Evolutionary conservation across 352 stramenopile species (phyloP).

Genomic region (Sclerospora graminicola): DNA sequence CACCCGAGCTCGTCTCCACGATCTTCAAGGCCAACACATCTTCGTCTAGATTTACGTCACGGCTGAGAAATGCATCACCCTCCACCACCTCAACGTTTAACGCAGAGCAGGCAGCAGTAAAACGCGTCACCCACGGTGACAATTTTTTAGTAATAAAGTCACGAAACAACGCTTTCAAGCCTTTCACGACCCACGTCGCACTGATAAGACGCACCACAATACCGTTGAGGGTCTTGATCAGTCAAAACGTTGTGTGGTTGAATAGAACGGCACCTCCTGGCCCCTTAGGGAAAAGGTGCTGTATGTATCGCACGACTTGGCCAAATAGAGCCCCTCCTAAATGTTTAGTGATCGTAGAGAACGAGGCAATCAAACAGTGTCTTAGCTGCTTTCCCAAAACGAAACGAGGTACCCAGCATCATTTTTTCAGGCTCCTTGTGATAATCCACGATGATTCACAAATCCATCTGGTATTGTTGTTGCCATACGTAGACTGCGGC

Average conservation of each 20-base stretch:
- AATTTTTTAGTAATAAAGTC: slow-evolving; percentile 14
- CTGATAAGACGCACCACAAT: slow-evolving; percentile 12
- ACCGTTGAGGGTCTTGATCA: slow-evolving; percentile 15
- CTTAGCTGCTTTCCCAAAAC: slow-evolving; percentile 24
- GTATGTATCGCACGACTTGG: slow-evolving; percentile 20
- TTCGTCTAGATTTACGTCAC: slow-evolving; percentile 8
- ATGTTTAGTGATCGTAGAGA: slow-evolving; percentile 24
- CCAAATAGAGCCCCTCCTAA: slow-evolving; percentile 17
- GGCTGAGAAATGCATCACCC: slow-evolving; percentile 18
- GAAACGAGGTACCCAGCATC: slow-evolving; percentile 9
- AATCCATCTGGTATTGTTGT: slow-evolving; percentile 11
- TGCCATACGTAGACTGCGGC: not conserved
- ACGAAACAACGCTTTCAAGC: slow-evolving; percentile 19
- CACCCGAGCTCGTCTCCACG: not conserved
- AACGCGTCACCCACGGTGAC: slow-evolving; percentile 11
- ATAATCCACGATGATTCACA: slow-evolving; percentile 2
- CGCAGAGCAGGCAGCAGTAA: slow-evolving; percentile 8
- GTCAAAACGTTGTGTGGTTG: slow-evolving; percentile 18
- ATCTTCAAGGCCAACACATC: slow-evolving; percentile 16
- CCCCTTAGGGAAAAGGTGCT: slow-evolving; percentile 10
- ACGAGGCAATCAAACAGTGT: slow-evolving; percentile 27
- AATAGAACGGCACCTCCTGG: slow-evolving; percentile 15
- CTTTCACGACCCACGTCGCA: slow-evolving; percentile 10
- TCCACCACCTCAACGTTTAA: slow-evolving; percentile 19
- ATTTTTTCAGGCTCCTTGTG: slow-evolving; percentile 8